phyloP scores from a whole-genome alignment of 164 flowering plant species.

The Stephania cephalantha region DNA sequence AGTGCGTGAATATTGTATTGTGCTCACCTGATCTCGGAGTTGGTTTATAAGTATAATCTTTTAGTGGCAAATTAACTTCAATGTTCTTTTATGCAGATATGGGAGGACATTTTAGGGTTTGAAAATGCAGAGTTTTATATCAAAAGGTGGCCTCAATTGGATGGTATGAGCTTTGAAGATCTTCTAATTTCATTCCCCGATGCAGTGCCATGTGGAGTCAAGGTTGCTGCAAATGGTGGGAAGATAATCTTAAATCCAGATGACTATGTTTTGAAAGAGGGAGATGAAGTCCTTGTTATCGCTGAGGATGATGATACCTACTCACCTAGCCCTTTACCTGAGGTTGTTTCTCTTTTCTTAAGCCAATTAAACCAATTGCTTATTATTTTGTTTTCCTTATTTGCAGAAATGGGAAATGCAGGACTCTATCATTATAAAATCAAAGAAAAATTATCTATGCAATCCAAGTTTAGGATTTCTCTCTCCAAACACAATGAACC shows the following conservation, averaged over 20 bases:
- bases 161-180: slow-evolving; percentile 61
- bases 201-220: slow-evolving; percentile 91
- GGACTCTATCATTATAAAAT: too few relatives aligned
- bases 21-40: neutral
- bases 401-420: too few relatives aligned
- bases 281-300: slow-evolving; percentile 87
- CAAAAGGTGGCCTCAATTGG: slow-evolving; percentile 86
- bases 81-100: slow-evolving; percentile 48
- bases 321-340: slow-evolving; percentile 64
- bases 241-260: slow-evolving; percentile 78
- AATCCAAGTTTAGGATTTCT: too few relatives aligned
- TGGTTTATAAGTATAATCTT: neutral
- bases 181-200: slow-evolving; percentile 83
- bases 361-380: neutral
- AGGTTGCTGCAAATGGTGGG: slow-evolving; percentile 74
- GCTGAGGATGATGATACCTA: slow-evolving; percentile 96
- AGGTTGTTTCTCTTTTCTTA: slow-evolving; percentile 37
- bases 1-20: neutral
- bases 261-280: slow-evolving; percentile 61
- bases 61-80: neutral
- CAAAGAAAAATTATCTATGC: too few relatives aligned
- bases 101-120: slow-evolving; percentile 95
- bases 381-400: neutral
- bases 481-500: too few relatives aligned
- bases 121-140: slow-evolving; percentile 96